Evolutionary conservation across 192 early-diverging fungal genomes (phyloP).

Genomic region (Diversispora eburnea): DNA sequence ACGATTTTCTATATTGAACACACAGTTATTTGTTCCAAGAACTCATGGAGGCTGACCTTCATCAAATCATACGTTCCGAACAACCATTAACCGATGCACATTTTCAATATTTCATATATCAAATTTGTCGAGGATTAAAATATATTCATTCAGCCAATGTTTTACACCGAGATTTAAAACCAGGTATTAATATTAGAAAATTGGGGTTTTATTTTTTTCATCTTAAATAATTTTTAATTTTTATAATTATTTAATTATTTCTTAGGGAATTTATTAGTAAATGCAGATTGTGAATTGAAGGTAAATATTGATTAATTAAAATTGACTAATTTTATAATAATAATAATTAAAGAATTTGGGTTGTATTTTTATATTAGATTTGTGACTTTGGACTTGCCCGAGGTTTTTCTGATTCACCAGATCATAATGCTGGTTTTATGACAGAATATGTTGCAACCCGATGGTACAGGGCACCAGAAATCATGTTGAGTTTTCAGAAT

Average conservation of each 20-base stretch:
- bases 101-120: slow-evolving; percentile 98
- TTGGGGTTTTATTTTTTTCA: neutral
- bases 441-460: slow-evolving; percentile 99
- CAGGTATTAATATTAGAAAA: slow-evolving; percentile 45
- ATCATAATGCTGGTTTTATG: slow-evolving; percentile 88
- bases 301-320: slow-evolving; percentile 39
- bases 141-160: slow-evolving; percentile 99
- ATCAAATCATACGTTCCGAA: slow-evolving; percentile 91
- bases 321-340: neutral
- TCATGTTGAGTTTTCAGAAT: slow-evolving; percentile 94
- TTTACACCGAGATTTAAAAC: slow-evolving; percentile 95
- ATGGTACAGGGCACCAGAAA: slow-evolving; percentile 98
- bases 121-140: slow-evolving; percentile 95
- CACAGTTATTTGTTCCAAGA: slow-evolving; percentile 89
- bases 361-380: slow-evolving; percentile 53
- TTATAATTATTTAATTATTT: neutral
- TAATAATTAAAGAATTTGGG: neutral
- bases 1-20: too few species aligned
- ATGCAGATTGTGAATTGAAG: slow-evolving; percentile 97
- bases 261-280: slow-evolving; percentile 85
- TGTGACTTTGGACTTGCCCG: slow-evolving; percentile 99
- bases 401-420: slow-evolving; percentile 78
- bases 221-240: slow-evolving; percentile 4
- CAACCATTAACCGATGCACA: slow-evolving; percentile 96
- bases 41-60: slow-evolving; percentile 99